Percentiles rank a stretch among this genome's conserved stretches.
Evolutionary conservation across 2,329 filamentous ascomycete species (phyloP).

Genomic region (Neoarthrinium moseri): DNA sequence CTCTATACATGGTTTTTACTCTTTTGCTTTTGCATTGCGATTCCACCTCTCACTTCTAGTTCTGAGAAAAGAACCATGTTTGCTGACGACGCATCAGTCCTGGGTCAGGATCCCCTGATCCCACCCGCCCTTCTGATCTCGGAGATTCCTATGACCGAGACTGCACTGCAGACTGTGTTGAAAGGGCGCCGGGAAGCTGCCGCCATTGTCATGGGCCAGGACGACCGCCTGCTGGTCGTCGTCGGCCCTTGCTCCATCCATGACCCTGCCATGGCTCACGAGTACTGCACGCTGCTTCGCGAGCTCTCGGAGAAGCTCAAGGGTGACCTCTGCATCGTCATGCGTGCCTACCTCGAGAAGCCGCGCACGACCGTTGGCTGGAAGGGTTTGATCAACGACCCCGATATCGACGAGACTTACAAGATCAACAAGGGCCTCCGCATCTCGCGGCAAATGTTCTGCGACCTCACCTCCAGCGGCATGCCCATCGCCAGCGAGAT

Average conservation of each 20-base stretch:
- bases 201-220: constrained; percentile 73
- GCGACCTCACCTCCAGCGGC: constrained; percentile 79
- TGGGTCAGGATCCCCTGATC: constrained; percentile 92
- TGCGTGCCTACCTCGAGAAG: constrained; percentile 99
- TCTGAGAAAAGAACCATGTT: constrained; percentile 21
- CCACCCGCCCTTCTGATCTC: constrained; percentile 82
- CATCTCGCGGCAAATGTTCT: constrained; percentile 89
- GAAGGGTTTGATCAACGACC: constrained; percentile 99
- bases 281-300: constrained; percentile 83
- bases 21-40: not conserved
- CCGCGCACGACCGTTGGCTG: constrained; percentile 96
- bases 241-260: constrained; percentile 97
- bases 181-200: constrained; percentile 68
- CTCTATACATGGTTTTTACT: no score
- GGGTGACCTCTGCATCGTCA: constrained; percentile 85
- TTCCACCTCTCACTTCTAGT: not conserved
- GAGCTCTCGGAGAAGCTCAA: constrained; percentile 75
- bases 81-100: constrained; percentile 54
- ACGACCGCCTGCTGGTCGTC: constrained; percentile 89
- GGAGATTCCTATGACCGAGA: constrained; percentile 72
- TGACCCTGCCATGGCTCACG: constrained; percentile 82
- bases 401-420: constrained; percentile 95
- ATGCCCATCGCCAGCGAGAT: constrained; percentile 98
- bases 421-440: constrained; percentile 98
- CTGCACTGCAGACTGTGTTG: constrained; percentile 66